Evolutionary conservation across 2,329 filamentous ascomycete genomes (phyloP).

Genomic region (Gliomastix tumulicola): DNA sequence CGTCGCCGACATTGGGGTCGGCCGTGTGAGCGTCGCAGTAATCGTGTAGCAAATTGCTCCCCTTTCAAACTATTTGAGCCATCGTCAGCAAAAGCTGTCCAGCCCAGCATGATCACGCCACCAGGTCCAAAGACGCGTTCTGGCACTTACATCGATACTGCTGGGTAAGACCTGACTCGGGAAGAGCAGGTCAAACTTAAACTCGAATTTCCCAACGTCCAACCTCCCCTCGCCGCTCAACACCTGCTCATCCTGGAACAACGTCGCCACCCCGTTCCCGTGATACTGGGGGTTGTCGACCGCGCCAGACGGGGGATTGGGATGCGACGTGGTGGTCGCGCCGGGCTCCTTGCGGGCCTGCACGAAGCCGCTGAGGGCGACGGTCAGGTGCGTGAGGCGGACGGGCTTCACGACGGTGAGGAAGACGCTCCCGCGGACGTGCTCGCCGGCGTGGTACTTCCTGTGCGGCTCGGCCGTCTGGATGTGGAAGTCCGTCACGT

Average conservation of each 20-base stretch:
- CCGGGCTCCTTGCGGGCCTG: constrained; percentile 69
- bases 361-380: constrained; percentile 71
- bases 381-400: constrained; percentile 72
- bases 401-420: constrained; percentile 68
- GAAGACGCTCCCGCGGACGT: constrained; percentile 66
- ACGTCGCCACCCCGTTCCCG: constrained; percentile 70
- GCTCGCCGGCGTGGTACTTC: constrained; percentile 68
- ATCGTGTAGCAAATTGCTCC: constrained; percentile 90
- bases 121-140: no score
- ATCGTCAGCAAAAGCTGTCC: no score
- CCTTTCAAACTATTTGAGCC: constrained; percentile 70
- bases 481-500: constrained; percentile 73
- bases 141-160: constrained; percentile 72
- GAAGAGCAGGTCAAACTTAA: constrained; percentile 69
- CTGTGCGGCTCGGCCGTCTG: constrained; percentile 70
- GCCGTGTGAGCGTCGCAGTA: constrained; percentile 81
- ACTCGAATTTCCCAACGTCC: constrained; percentile 69
- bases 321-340: constrained; percentile 44
- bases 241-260: constrained; percentile 78
- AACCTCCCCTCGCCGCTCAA: constrained; percentile 73
- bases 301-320: constrained; percentile 24
- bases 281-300: constrained; percentile 48
- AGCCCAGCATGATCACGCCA: no score
- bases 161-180: constrained; percentile 68
- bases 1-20: constrained; percentile 77